Base-by-base conservation (phyloP, 176 grass and related monocot genomes). In the Eleusine indica region DNA sequence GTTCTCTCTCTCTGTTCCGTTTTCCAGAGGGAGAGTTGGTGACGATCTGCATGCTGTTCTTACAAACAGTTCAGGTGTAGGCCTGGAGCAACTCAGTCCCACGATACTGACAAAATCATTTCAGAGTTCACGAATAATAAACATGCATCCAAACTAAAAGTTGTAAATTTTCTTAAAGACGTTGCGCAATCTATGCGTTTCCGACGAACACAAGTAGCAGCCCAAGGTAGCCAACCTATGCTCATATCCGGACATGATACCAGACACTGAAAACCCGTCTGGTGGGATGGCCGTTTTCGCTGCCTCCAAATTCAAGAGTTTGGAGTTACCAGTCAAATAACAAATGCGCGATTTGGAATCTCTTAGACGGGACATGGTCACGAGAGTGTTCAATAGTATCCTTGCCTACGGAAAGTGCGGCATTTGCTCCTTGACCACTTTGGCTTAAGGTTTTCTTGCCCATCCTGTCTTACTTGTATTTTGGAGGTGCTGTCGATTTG, bases 331-430 rank as follows among this genome's bases (percentile, higher is more conserved):
- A 10, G 29, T 49, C 44, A 41, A 57, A 56, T 41, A 29, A 41
- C 32, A 42, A 83, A 54, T 42, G n/a, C 29, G n/a, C 7, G 16
- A 52, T 70, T 79, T 51, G 57, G 68, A 66, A 16, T 21, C 25
- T 16, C 35, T 73, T 64, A 13, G 61, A 15, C 14, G 14, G 51
- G 65, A 53, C 12, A 30, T 42, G 52, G 49, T 30, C 18, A 73
- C 68, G 35, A 9, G 57, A 32, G 35, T 32, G 61, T 41, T 42
- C 39, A 35, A 6, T 37, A 21, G 69, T 12, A 67, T 74, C 60
- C 60, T 74, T 80, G 56, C 41, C 44, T 38, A 35, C 84, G 69
- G 69, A 58, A 86, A 74, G 11, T 56, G 46, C 84, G 58, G 76
- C 35, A 44, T 74, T 53, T 86, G 84, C 84, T 56, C 43, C 78